phyloP scores from a whole-genome alignment of 768 basidiomycete species.

The Fomitopsis pulvina region DNA sequence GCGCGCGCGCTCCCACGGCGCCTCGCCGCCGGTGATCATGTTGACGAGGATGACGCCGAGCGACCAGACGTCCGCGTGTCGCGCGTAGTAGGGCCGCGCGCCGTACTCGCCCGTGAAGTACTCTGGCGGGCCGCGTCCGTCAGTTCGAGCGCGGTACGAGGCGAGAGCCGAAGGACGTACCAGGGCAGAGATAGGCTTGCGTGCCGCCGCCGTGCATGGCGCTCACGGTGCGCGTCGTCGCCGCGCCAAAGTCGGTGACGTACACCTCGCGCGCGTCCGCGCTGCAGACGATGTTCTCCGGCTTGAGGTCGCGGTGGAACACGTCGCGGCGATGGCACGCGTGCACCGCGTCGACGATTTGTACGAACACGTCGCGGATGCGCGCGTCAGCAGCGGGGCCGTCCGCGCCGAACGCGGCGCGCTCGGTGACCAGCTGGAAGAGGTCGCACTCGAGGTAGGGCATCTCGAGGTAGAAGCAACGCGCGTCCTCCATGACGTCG shows the following conservation, averaged over 20 bases:
- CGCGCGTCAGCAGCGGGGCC: too few relatives aligned
- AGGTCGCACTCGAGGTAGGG: too few relatives aligned
- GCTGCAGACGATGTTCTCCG: slow-evolving; percentile 82
- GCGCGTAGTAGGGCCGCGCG: slow-evolving; percentile 24
- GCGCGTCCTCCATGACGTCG: too few relatives aligned
- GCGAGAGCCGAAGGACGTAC: slow-evolving; percentile 7
- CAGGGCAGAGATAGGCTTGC: slow-evolving; percentile 18
- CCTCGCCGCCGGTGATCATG: slow-evolving; percentile 38
- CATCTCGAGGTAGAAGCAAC: too few relatives aligned
- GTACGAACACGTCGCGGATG: slow-evolving; percentile 31
- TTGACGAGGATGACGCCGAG: slow-evolving; percentile 41
- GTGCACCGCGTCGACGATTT: slow-evolving; percentile 46
- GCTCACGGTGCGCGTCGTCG: slow-evolving; percentile 14
- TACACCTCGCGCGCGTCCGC: slow-evolving; percentile 33
- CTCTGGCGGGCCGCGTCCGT: slow-evolving; percentile 21
- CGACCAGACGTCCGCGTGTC: slow-evolving; percentile 24
- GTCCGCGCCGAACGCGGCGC: too few relatives aligned
- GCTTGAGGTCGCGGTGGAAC: slow-evolving; percentile 99
- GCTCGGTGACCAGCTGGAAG: too few relatives aligned
- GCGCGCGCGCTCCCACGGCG: slow-evolving; percentile 43
- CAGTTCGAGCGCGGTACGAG: neutral
- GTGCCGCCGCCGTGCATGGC: slow-evolving; percentile 18
- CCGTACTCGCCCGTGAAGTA: slow-evolving; percentile 7
- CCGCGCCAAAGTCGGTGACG: slow-evolving; percentile 39
- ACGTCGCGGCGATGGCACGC: slow-evolving; percentile 42